Conservation (phyloP, 192 early-diverging fungal genomes). For the Coemansia sp. region DNA sequence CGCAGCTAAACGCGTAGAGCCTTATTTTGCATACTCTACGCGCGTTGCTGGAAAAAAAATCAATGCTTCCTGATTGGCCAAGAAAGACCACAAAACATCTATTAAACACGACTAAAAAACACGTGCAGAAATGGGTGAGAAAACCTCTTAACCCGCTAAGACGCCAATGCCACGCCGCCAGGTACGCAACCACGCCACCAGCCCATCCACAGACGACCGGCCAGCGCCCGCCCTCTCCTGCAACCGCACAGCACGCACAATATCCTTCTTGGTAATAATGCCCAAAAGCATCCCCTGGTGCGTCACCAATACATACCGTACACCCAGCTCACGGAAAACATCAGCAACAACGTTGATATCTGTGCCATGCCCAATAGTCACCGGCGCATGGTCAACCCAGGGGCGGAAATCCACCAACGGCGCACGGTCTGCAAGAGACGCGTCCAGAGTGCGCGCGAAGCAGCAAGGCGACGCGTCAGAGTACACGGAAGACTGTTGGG, state of each 20-base stretch:
- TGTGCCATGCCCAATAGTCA: conserved; percentile 59
- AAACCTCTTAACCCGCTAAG: no score
- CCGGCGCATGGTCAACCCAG: conserved; percentile 68
- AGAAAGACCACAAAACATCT: neutral
- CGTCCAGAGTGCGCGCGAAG: conserved; percentile 7
- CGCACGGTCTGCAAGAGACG: no score
- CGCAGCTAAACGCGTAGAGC: neutral
- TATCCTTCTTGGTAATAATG: conserved; percentile 72
- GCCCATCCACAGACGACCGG: conserved; percentile 14
- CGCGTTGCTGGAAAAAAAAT: no score
- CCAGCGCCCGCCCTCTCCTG: conserved; percentile 37
- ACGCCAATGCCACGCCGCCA: no score
- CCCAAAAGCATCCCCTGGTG: conserved; percentile 61
- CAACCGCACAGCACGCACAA: conserved; percentile 54
- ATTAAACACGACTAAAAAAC: conserved; percentile 9
- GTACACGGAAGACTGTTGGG: conserved; percentile 16
- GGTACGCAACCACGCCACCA: conserved; percentile 4
- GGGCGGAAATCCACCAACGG: conserved; percentile 59
- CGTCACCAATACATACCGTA: conserved; percentile 61
- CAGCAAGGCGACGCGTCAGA: conserved; percentile 32
- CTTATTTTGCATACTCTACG: conserved; percentile 1
- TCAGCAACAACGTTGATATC: conserved; percentile 68
- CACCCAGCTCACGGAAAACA: conserved; percentile 63
- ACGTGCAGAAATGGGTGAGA: no score
- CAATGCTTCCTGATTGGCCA: conserved; percentile 4